Base-by-base conservation (phyloP, 257 asterid species). In the Solanum sitiens region DNA sequence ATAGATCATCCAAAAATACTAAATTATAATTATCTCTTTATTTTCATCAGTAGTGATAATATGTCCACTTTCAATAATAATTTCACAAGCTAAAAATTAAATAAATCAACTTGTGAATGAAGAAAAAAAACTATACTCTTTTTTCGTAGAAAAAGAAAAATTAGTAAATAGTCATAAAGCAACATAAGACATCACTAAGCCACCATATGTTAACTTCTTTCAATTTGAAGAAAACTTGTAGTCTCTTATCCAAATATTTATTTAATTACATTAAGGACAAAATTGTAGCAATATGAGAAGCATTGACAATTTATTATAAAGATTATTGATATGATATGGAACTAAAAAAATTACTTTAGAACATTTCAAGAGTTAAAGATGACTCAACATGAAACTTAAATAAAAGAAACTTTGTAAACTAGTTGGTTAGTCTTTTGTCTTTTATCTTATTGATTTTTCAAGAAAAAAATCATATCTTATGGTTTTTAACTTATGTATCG, bases 301-400 rank as follows among this genome's bases (percentile, higher is more conserved):
- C 85, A 71, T 63, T 39, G 42, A 53, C 53, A 80, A 74, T 75
- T 39, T 45, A 53, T 30, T 59, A 59, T 23, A 25, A 84, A 71
- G 50, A 15, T 77, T 83, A 68, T 25, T 61, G 53, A 87, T 87
- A 75, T 87, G 32, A 33, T 15, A 88, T 61, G 80, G 13, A 63
- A 74, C 39, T 79, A 44, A 86, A 85, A 40, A 87, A 14, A 44
- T 53, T 11, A 85, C 92, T 56, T 89, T 86, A 72, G 90, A 92
- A 95, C 18, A 88, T 87, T 89, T 87, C 92, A 92, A 90, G 91
- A 91, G 89, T 87, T 87, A 76, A 86, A 75, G 92, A 87, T 16
- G 90, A 89, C 88, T 88, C 86, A 73, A 80, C 89, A 23, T 83
- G 91, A 91, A 92, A 91, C 87, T 87, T 88, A 75, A 89, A 89